Evolutionary conservation across 1,284 basidiomycete genomes (phyloP), one percentile per base, ranked within the genome.

Genomic region (Volvariella volvacea): DNA sequence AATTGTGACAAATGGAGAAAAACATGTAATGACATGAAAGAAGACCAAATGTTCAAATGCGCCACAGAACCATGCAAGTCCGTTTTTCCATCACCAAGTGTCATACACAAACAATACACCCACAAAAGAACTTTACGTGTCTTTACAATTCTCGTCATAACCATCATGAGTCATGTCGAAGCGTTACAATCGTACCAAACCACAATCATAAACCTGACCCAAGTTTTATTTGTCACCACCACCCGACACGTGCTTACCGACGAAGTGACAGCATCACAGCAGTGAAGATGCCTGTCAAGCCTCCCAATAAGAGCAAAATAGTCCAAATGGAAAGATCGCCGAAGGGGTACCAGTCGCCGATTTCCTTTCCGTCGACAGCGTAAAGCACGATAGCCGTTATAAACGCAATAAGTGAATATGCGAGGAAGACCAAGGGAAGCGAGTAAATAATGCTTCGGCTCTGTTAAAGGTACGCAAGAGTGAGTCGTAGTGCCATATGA

Each of bases 401-500:
- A 61, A 88, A 83, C 0, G 74, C 80, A 2, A 78, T 67, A 44
- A 86, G 69, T 0, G 81, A 74, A 58, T 84, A 88, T 0, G 76
- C 73, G 31, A 88, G 64, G 54, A 87, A 80, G 15, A 86, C 81
- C 9, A 84, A 65, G 0, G 86, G 85, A n/a, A 88, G 70, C 0
- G 85, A 83, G 48, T 83, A 67, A 28, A 84, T 60, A 22, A 87
- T 62, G 45, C 76, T 78, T 28, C 78, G 69, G 44, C 72, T 71
- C 83, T 87, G 54, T 21, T 43, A 4, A 25, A 41, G 44, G 32
- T 31, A 25, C n/a, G n/a, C n/a, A 31, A 7, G 6, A 36, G 34
- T n/a, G 7, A 36, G 15, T 31, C 30, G 30, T n/a, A 31, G n/a
- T 9, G 30, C n/a, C 9, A 31, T 9, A 31, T 31, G 30, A 38